phyloP scores from a whole-genome alignment of 2,329 filamentous ascomycete species.

The Fusarium temperatum region DNA sequence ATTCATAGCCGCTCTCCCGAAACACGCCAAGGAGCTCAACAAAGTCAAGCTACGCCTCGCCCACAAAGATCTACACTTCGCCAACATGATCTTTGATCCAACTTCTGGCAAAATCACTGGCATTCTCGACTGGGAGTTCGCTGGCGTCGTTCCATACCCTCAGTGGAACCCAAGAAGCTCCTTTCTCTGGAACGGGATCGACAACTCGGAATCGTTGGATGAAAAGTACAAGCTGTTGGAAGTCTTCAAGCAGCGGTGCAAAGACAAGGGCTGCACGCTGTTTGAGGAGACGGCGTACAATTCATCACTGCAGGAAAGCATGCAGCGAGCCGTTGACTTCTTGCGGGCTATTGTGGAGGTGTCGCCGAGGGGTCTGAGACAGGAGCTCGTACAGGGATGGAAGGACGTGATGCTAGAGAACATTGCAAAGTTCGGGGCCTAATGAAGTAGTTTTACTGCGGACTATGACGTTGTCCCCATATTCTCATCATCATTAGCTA shows the following conservation, averaged over 20 bases:
- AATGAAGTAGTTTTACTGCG: accelerated
- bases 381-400: neutral
- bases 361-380: neutral
- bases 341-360: neutral
- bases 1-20: neutral
- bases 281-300: accelerated
- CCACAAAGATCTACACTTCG: neutral
- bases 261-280: accelerated
- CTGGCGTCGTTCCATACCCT: accelerated
- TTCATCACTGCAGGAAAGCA: accelerated
- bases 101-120: accelerated
- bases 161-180: neutral
- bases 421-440: accelerated
- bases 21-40: neutral
- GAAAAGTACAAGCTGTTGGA: neutral
- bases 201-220: neutral
- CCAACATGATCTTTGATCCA: accelerated
- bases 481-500: neutral
- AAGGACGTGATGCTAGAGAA: neutral
- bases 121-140: neutral
- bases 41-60: neutral
- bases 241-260: neutral
- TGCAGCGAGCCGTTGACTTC: neutral
- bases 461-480: accelerated
- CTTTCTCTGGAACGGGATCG: neutral